Base-by-base conservation (phyloP, 345 rosid genomes). In the Aquilaria malaccensis region DNA sequence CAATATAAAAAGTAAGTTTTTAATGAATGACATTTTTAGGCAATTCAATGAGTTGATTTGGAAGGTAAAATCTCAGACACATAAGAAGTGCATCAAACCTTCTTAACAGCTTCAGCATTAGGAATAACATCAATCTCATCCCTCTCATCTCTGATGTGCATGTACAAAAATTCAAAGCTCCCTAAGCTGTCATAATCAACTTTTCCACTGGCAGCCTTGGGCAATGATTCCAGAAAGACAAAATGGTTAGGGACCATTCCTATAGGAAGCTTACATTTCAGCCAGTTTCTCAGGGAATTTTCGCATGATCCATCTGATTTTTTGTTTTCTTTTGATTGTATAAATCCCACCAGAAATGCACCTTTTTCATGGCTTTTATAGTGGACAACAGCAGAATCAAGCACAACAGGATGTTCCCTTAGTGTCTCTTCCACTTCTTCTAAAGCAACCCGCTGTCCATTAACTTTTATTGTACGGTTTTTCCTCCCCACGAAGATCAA, bases 381-480 rank as follows among this genome's bases (percentile, higher is more conserved):
- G 66, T 72, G 53, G 64, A 88, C 50, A 45, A 88, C 95, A 72
- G 86, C 91, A 76, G 84, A 89, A 73, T 88, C 87, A 64, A 54
- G 56, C 15, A 94, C 76, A 76, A 76, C 72, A 57, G 77, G 75
- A 72, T 88, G 80, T 66, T 54, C 76, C 79, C 76, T 77, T 56
- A 90, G 68, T 53, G 74, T 70, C 70, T 66, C 71, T 82, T 94
- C 99, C 69, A 83, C 72, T 82, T 94, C 97, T 64, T 79, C 97
- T 56, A 88, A 65, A 74, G 90, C 81, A 51, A 90, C 59, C n/a
- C 95, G 92, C 55, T 90, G 91, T 41, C 97, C 99, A 72, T 81
- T 81, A 63, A 83, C 77, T 76, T 94, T 94, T 61, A 90, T 64
- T 33, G 81, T 80, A 12, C 90, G 90, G 66, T 94, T 96, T 71